phyloP scores from a whole-genome alignment of 768 basidiomycete species.

The Sutorius australiensis region DNA sequence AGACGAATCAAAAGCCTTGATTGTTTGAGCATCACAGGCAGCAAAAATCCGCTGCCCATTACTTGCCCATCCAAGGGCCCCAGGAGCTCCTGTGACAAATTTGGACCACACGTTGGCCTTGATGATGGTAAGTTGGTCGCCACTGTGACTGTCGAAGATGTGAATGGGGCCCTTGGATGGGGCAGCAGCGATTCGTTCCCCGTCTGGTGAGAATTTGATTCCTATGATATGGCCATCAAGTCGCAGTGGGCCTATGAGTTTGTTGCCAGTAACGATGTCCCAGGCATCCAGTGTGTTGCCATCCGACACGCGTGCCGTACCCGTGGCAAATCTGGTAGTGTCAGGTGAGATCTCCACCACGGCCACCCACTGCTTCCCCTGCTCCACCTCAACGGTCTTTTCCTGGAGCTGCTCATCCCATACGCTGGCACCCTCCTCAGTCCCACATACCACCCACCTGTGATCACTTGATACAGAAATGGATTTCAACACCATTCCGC shows the following conservation, averaged over 20 bases:
- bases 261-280: background rate
- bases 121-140: background rate
- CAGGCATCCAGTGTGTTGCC: background rate
- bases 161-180: background rate
- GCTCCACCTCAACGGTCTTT: background rate
- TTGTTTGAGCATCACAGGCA: background rate
- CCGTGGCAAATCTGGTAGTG: background rate
- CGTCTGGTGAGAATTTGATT: background rate
- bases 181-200: background rate
- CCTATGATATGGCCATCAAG: background rate
- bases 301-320: background rate
- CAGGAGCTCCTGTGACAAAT: background rate
- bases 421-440: background rate
- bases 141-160: background rate
- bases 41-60: background rate
- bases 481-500: background rate
- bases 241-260: background rate
- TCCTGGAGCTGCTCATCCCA: background rate
- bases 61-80: background rate
- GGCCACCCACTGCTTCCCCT: background rate
- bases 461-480: background rate
- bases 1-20: no score
- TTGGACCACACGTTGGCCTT: background rate
- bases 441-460: background rate
- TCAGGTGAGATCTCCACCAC: background rate